Evolutionary conservation across 768 basidiomycete genomes (phyloP).

Genomic region (Amanita jacksonii): DNA sequence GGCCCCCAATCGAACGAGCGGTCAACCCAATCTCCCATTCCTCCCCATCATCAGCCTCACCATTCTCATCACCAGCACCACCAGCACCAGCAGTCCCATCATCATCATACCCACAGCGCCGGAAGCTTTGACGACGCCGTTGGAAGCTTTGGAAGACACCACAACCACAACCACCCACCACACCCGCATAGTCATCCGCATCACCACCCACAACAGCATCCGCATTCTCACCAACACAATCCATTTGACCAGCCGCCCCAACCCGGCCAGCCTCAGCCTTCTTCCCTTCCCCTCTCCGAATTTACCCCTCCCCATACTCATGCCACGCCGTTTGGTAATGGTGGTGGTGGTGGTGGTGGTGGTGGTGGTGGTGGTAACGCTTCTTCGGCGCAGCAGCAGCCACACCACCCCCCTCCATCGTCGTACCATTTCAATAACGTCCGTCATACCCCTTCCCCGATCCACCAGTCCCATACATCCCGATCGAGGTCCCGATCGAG

Average conservation of each 20-base stretch:
- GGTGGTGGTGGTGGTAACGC: too few species aligned
- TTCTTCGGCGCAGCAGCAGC: constrained; percentile 43
- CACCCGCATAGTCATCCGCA: neutral
- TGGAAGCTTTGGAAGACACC: too few species aligned
- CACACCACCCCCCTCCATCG: constrained; percentile 23
- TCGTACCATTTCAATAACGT: constrained; percentile 19
- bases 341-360: too few species aligned
- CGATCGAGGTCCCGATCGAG: constrained; percentile 8
- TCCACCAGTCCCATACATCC: neutral
- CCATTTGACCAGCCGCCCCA: neutral
- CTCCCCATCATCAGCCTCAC: neutral
- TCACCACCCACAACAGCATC: neutral
- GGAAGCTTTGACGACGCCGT: too few species aligned
- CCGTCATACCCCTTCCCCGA: constrained; percentile 8
- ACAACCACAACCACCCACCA: neutral
- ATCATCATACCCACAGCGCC: too few species aligned
- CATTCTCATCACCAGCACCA: too few species aligned
- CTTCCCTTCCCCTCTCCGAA: constrained; percentile 3
- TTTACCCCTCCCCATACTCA: constrained; percentile 15
- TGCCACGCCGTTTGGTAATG: too few species aligned
- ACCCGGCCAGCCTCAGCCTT: constrained; percentile 1
- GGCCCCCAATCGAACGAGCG: constrained; percentile 11
- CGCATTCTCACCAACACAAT: neutral
- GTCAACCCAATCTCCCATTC: constrained; percentile 6
- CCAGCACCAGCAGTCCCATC: neutral